Base-by-base conservation (phyloP, 352 stramenopile species). In the Pythium scleroteichum region DNA sequence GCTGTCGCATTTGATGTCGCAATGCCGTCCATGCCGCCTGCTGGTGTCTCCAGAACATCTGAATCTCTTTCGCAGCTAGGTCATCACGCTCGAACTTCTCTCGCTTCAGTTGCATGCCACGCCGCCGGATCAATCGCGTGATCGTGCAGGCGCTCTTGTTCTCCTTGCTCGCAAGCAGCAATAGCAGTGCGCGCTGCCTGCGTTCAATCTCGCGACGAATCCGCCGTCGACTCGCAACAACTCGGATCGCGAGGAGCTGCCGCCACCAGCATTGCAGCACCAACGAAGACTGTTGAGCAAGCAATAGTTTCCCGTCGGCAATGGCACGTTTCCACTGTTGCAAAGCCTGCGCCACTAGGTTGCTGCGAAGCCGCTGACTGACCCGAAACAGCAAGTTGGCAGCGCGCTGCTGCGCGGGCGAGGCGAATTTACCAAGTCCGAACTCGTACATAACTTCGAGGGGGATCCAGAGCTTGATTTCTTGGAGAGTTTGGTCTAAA, bases 361-460 rank as follows among this genome's bases (percentile, higher is more conserved):
- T 69, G 23, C 66, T 70, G 39, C 70, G 76, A 5, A 91, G 47
- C 5, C 71, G 71, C 9, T 68, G 19, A n/a, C 79, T 69, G 16
- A 76, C 79, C 12, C 69, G 71, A 53, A 71, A 73, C 8, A 91
- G 59, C 9, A 87, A 22, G 17, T 77, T 42, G 1, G 77, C 65
- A 7, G 82, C 82, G 38, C 74, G 71, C 40, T 91, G 79, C 19
- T 91, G 82, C 3, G 75, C 82, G 14, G 72, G 72, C 1, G 82
- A 91, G 4, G 82, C 78, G 61, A 87, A 88, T 50, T 77, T 73
- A 1, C 79, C 82, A 0, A 83, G 50, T 0, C 82, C 82, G 51
- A 78, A 75, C 16, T 69, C 70, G 33, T 91, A 89, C 51, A 91
- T 77, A 16, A 86, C 67, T 22, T 91, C 82, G 8, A 91, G 72